Percentiles rank a stretch among this genome's conserved stretches.
These are phyloP conservation scores for Beauveria asiatica DNA, from an alignment of 2,329 filamentous ascomycete species.

Conservation along the genomic window DNA sequence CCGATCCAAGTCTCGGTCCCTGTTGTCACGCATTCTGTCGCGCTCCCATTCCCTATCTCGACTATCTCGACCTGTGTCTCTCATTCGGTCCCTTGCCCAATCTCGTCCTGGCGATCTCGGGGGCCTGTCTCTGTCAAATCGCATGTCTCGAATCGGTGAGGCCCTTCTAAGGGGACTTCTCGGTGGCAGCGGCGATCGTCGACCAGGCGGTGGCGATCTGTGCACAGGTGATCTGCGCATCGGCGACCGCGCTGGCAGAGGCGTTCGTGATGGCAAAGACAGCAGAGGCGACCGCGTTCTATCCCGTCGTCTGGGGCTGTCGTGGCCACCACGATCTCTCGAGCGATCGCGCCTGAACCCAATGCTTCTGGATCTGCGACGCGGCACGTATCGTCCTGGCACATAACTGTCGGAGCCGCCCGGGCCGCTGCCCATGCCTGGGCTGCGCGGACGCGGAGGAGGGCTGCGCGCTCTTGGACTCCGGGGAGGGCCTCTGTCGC, in stretches of 20 bases:
- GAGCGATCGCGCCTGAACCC: slow-evolving; percentile 35
- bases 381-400: slow-evolving; percentile 33
- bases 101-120: slow-evolving; percentile 30
- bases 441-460: slow-evolving; percentile 13
- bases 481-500: slow-evolving; percentile 19
- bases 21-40: slow-evolving; percentile 17
- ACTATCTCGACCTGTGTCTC: slow-evolving; percentile 22
- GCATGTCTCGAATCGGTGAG: slow-evolving; percentile 31
- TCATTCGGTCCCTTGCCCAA: slow-evolving; percentile 22
- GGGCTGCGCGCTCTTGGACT: slow-evolving; percentile 32
- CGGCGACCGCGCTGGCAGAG: slow-evolving; percentile 20
- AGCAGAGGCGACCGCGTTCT: slow-evolving; percentile 26
- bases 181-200: slow-evolving; percentile 3
- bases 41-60: slow-evolving; percentile 24
- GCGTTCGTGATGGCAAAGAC: not conserved
- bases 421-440: not conserved
- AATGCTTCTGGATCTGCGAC: slow-evolving; percentile 33
- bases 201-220: slow-evolving; percentile 14
- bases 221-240: slow-evolving; percentile 13
- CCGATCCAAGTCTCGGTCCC: slow-evolving; percentile 28
- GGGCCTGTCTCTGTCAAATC: slow-evolving; percentile 25
- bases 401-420: slow-evolving; percentile 37
- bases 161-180: slow-evolving; percentile 26
- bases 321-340: slow-evolving; percentile 22
- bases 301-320: slow-evolving; percentile 29